Evolutionary conservation across 1,284 basidiomycete species (phyloP), one percentile per base, ranked within the genome.

Genomic region (Vanrija sp.): DNA sequence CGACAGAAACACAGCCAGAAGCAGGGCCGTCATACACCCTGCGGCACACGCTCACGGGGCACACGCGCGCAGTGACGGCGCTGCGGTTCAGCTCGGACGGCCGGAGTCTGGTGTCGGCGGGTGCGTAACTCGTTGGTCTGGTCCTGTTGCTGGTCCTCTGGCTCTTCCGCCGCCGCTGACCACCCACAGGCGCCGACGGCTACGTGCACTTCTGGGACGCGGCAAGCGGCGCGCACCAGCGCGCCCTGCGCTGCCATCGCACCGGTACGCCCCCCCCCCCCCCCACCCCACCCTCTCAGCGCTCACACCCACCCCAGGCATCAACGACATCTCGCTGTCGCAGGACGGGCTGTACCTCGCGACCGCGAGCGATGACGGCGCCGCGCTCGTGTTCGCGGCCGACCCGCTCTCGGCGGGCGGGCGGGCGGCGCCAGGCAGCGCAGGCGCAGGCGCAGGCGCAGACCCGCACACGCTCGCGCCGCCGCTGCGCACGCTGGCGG

Each of bases 311-410:
- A 10, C 38, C 46, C 9, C 52, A 74, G 93, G 93, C 1, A 84
- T 96, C 57, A 92, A 90, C 51, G 91, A 95, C 68, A 77, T 96
- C 61, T 86, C 89, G 12, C 92, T 92, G 86, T 91, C 91, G 0
- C 79, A 79, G 42, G 88, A 93, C 68, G 86, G 86, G 23, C 82
- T 87, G 57, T 88, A 86, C 69, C 74, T 97, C 39, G 90, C 91
- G 0, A 90, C 89, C 45, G 92, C 90, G 1, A 93, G 90, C 3
- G 93, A 97, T 71, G 93, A 96, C 74, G 45, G 43, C 15, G 52
- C 55, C 2, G 46, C 51, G 5, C 53, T 52, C 18, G 55, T 61
- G 15, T 61, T 52, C 19, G 29, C 55, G 3, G 18, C 29, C 9
- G 59, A 61, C 39, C 52, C 49, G 7, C 19, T 52, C 1, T 52